phyloP scores from a whole-genome alignment of 805 yeast species.

The Osmozyma mogii region DNA sequence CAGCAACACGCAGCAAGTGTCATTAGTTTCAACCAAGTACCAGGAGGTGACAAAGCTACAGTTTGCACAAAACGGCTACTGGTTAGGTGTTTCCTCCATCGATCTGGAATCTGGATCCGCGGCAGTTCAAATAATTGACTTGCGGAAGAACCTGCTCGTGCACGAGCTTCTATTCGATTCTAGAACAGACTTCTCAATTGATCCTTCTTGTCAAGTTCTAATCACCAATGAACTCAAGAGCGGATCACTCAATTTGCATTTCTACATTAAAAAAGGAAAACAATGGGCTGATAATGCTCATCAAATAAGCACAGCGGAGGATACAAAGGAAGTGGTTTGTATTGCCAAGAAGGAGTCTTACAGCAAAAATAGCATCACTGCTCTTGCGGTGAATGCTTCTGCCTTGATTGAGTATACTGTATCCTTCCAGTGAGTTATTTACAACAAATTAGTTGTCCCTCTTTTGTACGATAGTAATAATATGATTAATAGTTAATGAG shows the following conservation, averaged over 20 bases:
- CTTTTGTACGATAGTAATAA: too few relatives aligned
- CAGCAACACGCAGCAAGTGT: slow-evolving; percentile 26
- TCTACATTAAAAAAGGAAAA: slow-evolving; percentile 34
- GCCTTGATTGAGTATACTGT: too few relatives aligned
- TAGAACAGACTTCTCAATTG: slow-evolving; percentile 21
- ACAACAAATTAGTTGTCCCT: too few relatives aligned
- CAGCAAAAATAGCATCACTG: too few relatives aligned
- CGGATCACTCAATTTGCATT: slow-evolving; percentile 20
- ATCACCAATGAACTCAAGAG: slow-evolving; percentile 12
- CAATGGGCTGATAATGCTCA: too few relatives aligned
- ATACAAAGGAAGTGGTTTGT: too few relatives aligned
- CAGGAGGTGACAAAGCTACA: slow-evolving; percentile 24
- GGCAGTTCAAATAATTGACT: slow-evolving; percentile 38
- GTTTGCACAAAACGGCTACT: slow-evolving; percentile 62
- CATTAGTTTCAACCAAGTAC: slow-evolving; percentile 21
- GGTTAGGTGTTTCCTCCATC: slow-evolving; percentile 35
- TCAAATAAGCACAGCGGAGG: too few relatives aligned
- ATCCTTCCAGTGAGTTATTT: too few relatives aligned
- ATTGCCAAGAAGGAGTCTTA: too few relatives aligned
- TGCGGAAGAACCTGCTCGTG: slow-evolving; percentile 31
- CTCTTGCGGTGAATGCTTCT: too few relatives aligned
- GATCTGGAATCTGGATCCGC: slow-evolving; percentile 5
- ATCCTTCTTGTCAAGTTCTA: slow-evolving; percentile 29
- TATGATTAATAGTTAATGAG: too few relatives aligned
- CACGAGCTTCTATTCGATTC: slow-evolving; percentile 18